These are phyloP conservation scores for Ceraceosorus guamensis DNA, from an alignment of 1,284 basidiomycete genomes.

Conservation along the genomic window DNA sequence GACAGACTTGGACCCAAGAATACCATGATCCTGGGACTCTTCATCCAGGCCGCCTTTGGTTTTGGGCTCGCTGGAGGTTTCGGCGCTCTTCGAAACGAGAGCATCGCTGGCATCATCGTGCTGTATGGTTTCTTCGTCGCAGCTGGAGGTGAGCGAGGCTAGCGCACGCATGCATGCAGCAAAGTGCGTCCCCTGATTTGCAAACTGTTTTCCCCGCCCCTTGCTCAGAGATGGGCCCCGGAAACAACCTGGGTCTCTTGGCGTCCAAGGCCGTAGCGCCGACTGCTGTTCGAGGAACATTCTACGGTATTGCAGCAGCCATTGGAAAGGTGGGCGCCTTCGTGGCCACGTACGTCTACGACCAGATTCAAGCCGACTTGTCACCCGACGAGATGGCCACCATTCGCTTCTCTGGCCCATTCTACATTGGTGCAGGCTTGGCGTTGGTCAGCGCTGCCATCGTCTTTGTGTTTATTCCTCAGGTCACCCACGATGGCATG, in stretches of 20 bases:
- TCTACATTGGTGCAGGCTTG: constrained; percentile 55
- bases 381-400: constrained; percentile 11
- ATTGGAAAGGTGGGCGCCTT: constrained; percentile 63
- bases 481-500: constrained; percentile 72
- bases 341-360: constrained; percentile 33
- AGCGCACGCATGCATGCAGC: too few species aligned
- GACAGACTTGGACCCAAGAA: constrained; percentile 43
- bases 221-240: constrained; percentile 56
- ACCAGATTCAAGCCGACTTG: constrained; percentile 23
- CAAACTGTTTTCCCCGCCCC: too few species aligned
- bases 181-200: too few species aligned
- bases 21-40: constrained; percentile 36
- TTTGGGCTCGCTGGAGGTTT: constrained; percentile 53
- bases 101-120: constrained; percentile 55
- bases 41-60: constrained; percentile 50
- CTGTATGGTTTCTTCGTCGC: constrained; percentile 84
- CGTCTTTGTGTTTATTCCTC: constrained; percentile 67
- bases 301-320: constrained; percentile 58
- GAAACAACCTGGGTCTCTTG: constrained; percentile 40
- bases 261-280: constrained; percentile 34
- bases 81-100: constrained; percentile 16
- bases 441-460: constrained; percentile 70
- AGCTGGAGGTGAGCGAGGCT: constrained; percentile 54
- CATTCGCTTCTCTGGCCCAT: constrained; percentile 33
- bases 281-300: constrained; percentile 31